Evolutionary conservation across 1,284 basidiomycete species (phyloP).

Genomic region (Nidula niveotomentosa): DNA sequence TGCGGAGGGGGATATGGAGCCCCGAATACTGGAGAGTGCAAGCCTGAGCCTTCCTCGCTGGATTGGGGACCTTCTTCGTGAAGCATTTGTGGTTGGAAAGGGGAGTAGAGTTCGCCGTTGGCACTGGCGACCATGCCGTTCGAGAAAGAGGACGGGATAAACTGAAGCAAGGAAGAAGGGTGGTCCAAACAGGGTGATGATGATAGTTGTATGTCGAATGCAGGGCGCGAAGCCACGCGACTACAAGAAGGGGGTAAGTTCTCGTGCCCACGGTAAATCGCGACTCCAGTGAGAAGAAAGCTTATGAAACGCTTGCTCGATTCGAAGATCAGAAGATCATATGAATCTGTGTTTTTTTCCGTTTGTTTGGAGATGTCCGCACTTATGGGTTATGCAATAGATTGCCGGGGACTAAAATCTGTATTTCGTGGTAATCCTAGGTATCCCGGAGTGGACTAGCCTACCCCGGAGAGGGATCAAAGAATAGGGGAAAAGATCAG

Average conservation of each 20-base stretch:
- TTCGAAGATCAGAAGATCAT: constrained; percentile 32
- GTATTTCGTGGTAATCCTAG: not conserved
- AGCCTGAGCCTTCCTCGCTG: constrained; percentile 68
- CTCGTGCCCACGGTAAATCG: constrained; percentile 29
- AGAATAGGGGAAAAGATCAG: not conserved
- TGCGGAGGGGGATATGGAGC: constrained; percentile 46
- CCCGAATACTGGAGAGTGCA: constrained; percentile 68
- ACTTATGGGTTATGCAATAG: not conserved
- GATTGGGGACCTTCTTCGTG: constrained; percentile 66
- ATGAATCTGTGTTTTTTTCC: constrained; percentile 6
- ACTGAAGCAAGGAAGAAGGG: constrained; percentile 16
- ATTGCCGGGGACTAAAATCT: not conserved
- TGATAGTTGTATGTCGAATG: constrained; percentile 13
- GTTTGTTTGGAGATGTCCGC: not conserved
- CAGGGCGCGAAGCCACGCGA: constrained; percentile 27
- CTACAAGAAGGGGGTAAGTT: constrained; percentile 26
- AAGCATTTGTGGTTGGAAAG: constrained; percentile 48
- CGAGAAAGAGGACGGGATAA: constrained; percentile 6
- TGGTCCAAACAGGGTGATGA: constrained; percentile 10
- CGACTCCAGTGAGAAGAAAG: constrained; percentile 19
- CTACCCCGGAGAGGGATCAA: not conserved
- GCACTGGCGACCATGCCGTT: constrained; percentile 51
- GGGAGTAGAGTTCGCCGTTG: constrained; percentile 53
- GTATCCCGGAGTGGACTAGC: not conserved
- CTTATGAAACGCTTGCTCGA: constrained; percentile 27